Base-by-base conservation (phyloP, 73 alveolate species). In the Paramecium tetraurelia region DNA sequence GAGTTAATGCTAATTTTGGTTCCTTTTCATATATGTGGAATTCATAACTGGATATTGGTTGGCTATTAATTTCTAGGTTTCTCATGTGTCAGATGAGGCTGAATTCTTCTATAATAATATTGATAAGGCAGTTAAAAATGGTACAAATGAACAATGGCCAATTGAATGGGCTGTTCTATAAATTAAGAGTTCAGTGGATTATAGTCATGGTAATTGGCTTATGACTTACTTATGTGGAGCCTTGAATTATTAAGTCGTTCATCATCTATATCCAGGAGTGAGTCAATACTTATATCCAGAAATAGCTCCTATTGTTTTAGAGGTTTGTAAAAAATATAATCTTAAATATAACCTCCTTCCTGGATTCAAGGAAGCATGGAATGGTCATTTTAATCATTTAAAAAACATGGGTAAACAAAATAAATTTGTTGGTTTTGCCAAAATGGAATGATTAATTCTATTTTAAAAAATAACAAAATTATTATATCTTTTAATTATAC, bases 1-100 rank as follows among this genome's bases (percentile, higher is more conserved):
- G 71, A 8, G 20, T 18, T 40, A 22, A 22, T 2, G 14, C 4
- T 40, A 21, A 77, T 77, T 77, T 46, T 77, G 69, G 89, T 40
- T 38, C 50, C 41, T 43, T 40, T 77, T 77, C 44, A 40, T 77
- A n/a, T 40, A 29, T 24, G 71, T 46, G 5, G 89, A 77, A 43
- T 77, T 77, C 43, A 18, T 77, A 18, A 77, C 89, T 7, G 89
- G 89, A 20, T 77, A 77, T 77, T 77, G 89, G 89, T 77, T 77
- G 43, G 89, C 89, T 20, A 46, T 77, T 18, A 77, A 77, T 22
- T 77, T 77, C 44, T 77, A 77, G n/a, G 89, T 77, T 29, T 43
- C 75, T 77, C 89, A 77, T 77, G 71, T 77, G 6, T 77, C 89
- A 41, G 89, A 77, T 77, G 89, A 77, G 22, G 89, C 71, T 77